Base-by-base conservation (phyloP, 495 filamentous ascomycete species). In the Collariella sp. region DNA sequence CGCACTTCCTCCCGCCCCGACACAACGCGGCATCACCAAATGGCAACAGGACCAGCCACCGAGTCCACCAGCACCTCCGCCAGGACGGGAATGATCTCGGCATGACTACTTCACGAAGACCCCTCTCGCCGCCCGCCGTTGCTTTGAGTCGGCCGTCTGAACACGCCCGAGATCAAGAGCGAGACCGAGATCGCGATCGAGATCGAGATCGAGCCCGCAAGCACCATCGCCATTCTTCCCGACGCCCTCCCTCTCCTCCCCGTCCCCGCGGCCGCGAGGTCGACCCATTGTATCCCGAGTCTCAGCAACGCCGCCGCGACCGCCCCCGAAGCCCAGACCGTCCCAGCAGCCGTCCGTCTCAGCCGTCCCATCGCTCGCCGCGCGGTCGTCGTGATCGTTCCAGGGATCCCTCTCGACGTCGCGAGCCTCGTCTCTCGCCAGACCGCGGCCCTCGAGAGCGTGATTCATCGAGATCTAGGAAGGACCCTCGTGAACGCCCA, bases 51-150 rank as follows among this genome's bases (percentile, higher is more conserved):
- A 31, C 4, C 66, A 54, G 50, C 52, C 51, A 38, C 55, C 56
- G 50, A 52, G 53, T 63, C 45, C 51, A 46, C 54, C 56, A 58
- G 44, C 66, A 60, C 55, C 63, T 50, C 56, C 55, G 59, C 53
- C 62, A 44, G 47, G 46, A 59, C 54, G 54, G 61, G 50, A 56
- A 65, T 67, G 66, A 62, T 35, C 61, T 65, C 59, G 66, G 66
- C 62, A 70, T 70, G 67, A 70, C 60, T 65, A 61, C 67, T 66
- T 62, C 59, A 69, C 67, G 59, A 38, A 62, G 60, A 55, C 55
- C 64, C 44, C 52, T 52, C 46, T 65, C 64, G 57, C 62, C 67
- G 54, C 61, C 59, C 46, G 55, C 65, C 54, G 57, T 50, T 54
- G 63, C 60, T 51, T 62, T 63, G 58, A 65, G 60, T 41, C 62